A percentile compares a stretch with the other conserved stretches of the same genome.
These are phyloP conservation scores for Tubosaeta brunneosetosa DNA, from an alignment of 768 basidiomycete species.

Conservation along the genomic window DNA sequence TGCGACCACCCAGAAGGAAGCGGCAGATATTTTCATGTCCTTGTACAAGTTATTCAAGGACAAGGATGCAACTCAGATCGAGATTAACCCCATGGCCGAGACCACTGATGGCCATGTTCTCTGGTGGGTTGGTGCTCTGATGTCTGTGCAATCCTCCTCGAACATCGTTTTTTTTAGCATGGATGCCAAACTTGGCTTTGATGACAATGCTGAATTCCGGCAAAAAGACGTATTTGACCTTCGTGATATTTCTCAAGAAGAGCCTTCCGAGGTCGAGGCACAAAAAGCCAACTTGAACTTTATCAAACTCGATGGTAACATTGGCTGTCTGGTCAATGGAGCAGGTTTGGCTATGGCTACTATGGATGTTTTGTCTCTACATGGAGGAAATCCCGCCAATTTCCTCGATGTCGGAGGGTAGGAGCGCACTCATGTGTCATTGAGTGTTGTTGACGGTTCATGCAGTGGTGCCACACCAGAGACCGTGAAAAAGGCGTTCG, in stretches of 20 bases:
- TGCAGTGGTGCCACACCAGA: conserved; percentile 93
- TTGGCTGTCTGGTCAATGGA: conserved; percentile 97
- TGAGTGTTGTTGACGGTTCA: neutral
- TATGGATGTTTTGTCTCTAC: conserved; percentile 97
- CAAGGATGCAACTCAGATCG: conserved; percentile 98
- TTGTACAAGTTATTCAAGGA: conserved; percentile 97
- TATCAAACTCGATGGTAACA: conserved; percentile 96
- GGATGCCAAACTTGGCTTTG: conserved; percentile 99
- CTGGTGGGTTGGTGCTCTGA: conserved; percentile 56
- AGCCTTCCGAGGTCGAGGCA: conserved; percentile 95
- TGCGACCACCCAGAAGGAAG: conserved; percentile 67
- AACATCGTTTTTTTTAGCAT: conserved; percentile 53
- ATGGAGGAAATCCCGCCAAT: conserved; percentile 96
- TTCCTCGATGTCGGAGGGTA: conserved; percentile 98
- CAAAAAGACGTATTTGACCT: conserved; percentile 86
- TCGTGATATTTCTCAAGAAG: conserved; percentile 92
- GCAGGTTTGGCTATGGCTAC: conserved; percentile 99
- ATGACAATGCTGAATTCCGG: conserved; percentile 98
- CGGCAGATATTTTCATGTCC: conserved; percentile 90
- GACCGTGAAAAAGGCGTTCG: conserved; percentile 99
- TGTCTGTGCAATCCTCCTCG: neutral
- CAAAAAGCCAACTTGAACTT: conserved; percentile 96
- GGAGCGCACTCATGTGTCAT: conserved; percentile 12
- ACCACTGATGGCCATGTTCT: conserved; percentile 88
- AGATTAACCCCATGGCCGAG: conserved; percentile 97